These are phyloP conservation scores for Clonostachys solani DNA, from an alignment of 2,329 filamentous ascomycete species.

Conservation along the genomic window DNA sequence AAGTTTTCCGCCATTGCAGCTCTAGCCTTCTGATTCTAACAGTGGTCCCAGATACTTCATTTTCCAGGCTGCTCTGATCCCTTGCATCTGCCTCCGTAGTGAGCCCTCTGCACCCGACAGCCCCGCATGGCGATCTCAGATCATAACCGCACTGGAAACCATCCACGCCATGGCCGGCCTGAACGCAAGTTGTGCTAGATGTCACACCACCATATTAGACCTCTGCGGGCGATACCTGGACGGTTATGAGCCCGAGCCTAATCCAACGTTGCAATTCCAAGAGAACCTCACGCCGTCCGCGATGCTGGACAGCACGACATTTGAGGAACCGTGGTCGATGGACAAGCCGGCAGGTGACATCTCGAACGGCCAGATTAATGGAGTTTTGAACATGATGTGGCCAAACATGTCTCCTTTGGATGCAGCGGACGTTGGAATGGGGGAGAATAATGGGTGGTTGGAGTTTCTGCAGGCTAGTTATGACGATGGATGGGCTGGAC, in stretches of 20 bases:
- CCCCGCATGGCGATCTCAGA: slow-evolving; percentile 32
- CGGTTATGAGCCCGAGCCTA: not conserved
- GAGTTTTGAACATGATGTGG: slow-evolving; percentile 40
- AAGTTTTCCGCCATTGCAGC: not conserved
- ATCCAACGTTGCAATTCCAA: not conserved
- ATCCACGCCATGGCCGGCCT: slow-evolving; percentile 26
- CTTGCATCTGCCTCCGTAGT: slow-evolving; percentile 39
- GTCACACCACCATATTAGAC: slow-evolving; percentile 31
- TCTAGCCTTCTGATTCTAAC: not conserved
- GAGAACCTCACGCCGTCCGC: too few species aligned
- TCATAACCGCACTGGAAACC: slow-evolving; percentile 26
- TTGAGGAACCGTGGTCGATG: slow-evolving; percentile 1
- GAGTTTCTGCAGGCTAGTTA: slow-evolving; percentile 19
- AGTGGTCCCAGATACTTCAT: slow-evolving; percentile 32
- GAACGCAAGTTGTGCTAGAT: slow-evolving; percentile 35
- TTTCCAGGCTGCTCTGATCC: slow-evolving; percentile 43
- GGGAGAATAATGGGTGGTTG: slow-evolving; percentile 27
- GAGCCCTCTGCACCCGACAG: slow-evolving; percentile 27
- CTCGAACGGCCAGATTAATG: slow-evolving; percentile 35
- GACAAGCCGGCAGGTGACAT: slow-evolving; percentile 24
- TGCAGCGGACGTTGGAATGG: slow-evolving; percentile 29
- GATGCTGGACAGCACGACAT: not conserved
- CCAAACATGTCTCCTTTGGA: slow-evolving; percentile 30
- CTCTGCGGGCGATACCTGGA: slow-evolving; percentile 31
- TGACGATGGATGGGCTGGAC: slow-evolving; percentile 4